phyloP scores from a whole-genome alignment of 2,329 filamentous ascomycete genomes.

The Achaetomium macrosporum region DNA sequence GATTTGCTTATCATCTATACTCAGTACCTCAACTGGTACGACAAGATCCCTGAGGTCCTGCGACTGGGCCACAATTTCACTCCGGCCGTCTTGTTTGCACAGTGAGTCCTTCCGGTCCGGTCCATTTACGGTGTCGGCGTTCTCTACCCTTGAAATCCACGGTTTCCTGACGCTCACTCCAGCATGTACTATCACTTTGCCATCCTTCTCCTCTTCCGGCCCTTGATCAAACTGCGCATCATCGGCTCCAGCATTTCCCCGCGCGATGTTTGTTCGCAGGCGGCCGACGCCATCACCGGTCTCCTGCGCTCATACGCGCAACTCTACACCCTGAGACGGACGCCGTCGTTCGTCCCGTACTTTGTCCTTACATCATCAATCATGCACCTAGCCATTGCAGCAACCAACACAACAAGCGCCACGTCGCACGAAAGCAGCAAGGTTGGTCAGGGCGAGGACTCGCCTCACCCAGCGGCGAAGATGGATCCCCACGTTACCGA shows the following conservation, averaged over 20 bases:
- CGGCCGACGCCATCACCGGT: slow-evolving; percentile 53
- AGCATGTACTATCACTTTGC: slow-evolving; percentile 68
- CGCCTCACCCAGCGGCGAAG: slow-evolving; percentile 22
- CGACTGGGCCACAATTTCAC: slow-evolving; percentile 63
- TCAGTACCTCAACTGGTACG: slow-evolving; percentile 67
- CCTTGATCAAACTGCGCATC: slow-evolving; percentile 60
- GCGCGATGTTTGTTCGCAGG: slow-evolving; percentile 59
- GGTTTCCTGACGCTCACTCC: not conserved
- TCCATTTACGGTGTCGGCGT: not conserved
- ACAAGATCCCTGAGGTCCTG: slow-evolving; percentile 57
- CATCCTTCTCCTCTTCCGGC: slow-evolving; percentile 67
- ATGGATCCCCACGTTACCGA: slow-evolving; percentile 38
- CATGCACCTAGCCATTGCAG: slow-evolving; percentile 52
- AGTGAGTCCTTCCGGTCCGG: slow-evolving; percentile 47
- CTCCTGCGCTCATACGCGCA: slow-evolving; percentile 52
- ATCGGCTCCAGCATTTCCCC: slow-evolving; percentile 59
- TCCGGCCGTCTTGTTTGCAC: slow-evolving; percentile 65
- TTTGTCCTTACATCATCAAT: slow-evolving; percentile 57
- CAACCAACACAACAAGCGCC: slow-evolving; percentile 26
- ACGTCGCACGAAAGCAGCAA: not conserved
- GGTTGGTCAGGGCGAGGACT: not conserved
- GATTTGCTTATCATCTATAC: slow-evolving; percentile 60
- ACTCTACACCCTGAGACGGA: slow-evolving; percentile 52
- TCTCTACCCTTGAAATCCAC: not conserved
- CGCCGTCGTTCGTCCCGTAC: slow-evolving; percentile 56